Evolutionary conservation across 2,329 filamentous ascomycete species (phyloP), one percentile per base, ranked within the genome.

Genomic region (Curvularia lunata): DNA sequence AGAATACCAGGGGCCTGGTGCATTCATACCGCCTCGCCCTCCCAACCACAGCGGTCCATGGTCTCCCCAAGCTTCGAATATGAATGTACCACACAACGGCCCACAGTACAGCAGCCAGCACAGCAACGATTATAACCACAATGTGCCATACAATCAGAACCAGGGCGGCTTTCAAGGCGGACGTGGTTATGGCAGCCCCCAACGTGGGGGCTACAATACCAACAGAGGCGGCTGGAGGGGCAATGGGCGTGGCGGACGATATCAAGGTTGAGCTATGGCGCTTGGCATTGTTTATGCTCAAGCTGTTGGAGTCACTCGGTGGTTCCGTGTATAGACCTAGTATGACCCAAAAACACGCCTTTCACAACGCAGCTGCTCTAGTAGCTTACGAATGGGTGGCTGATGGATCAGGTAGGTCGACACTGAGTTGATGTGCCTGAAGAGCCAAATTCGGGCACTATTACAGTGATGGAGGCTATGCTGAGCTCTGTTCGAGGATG

Each of bases 21-120:
- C 56, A 13, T 60, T 60, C n/a, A 46, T 67, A 3, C 68, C 66
- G 6, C 69, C 70, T 2, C 68, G 66, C 25, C 67, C 69, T 4
- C 64, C 65, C 21, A 68, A 66, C 45, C 69, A 61, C 42, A 67
- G 58, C 9, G 68, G 66, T n/a, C 54, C 57, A 21, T 72, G 61
- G 53, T 61, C 65, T 45, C 63, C 64, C 23, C 58, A 63, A 5
- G 65, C 62, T n/a, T 60, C 62, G 0, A 64, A 67, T n/a, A 62
- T 62, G 50, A 54, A 56, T 25, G 61, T 55, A 6, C 59, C 63
- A 54, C 58, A 48, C 59, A 65, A 40, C 58, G 63, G 23, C 56
- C 43, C 40, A n/a, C 54, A 50, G 21, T 28, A 48, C 6, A 30
- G 54, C 4, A 61, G 48, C 25, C 54, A 37, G 27, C 45, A 59